Base-by-base conservation (phyloP, 2,329 filamentous ascomycete species). In the Calonectria honghensis region DNA sequence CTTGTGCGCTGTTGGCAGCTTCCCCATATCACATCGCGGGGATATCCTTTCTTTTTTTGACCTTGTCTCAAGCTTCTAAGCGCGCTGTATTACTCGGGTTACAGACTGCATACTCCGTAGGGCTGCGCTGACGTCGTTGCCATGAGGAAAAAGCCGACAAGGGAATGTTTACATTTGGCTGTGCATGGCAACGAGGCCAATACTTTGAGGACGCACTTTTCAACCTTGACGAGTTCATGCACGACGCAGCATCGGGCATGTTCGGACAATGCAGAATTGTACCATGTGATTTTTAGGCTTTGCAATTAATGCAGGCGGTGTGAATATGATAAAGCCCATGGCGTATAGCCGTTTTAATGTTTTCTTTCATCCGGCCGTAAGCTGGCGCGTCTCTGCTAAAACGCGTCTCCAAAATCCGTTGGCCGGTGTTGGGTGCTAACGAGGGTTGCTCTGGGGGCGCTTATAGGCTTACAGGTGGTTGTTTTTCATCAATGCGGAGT, bases 121-220 rank as follows among this genome's bases (percentile, higher is more conserved):
- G 45, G 29, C 24, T 57, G 37, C 37, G 29, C 10, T n/a, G 20
- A 48, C 14, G 35, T 20, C 18, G 57, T 71, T 71, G 68, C 68
- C 48, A 24, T 31, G 59, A 68, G 51, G 37, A 41, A 37, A 52
- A 31, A 52, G 45, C 31, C 32, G 45, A 32, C 48, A 41, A 29
- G 37, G 52, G 54, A 70, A 70, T 70, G 68, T 64, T 32, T 70
- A 63, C 54, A 52, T 68, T 68, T 35, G 24, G 51, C 37, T 63
- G 29, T 37, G 16, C 68, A 63, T 61, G 68, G 54, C 68, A 70
- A 70, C 68, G 31, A 63, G 57, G 27, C n/a, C 16, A 59, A 48
- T 29, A 27, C 13, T 41, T 24, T 52, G 45, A 29, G n/a, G 18
- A 32, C 50, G 45, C 45, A 52, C 45, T n/a, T n/a, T 63, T 13